Base-by-base conservation (phyloP, 2,329 filamentous ascomycete genomes). In the Podosphaera fusca region DNA sequence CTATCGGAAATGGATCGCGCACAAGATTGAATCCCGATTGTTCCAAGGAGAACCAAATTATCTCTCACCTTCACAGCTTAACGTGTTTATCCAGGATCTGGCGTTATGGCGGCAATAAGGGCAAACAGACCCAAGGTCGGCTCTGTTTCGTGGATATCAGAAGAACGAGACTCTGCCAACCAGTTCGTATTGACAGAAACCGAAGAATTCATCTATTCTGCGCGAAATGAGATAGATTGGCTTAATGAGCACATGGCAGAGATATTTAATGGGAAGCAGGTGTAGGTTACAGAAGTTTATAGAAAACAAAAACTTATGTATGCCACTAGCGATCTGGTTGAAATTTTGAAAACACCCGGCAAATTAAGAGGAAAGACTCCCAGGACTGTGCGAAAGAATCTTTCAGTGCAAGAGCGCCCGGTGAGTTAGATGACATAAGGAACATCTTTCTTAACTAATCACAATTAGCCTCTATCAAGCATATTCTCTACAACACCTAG, bases 221-320 rank as follows among this genome's bases (percentile, higher is more conserved):
- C 87, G 60, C 81, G 86, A 58, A 94, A 96, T 70, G 92, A 98
- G 69, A 74, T 96, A 66, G 89, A 96, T 68, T 98, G 92, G 92
- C 75, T 98, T 64, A 96, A 98, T 67, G 92, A 96, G 72, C 92
- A 98, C 69, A 95, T 98, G 90, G 80, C 81, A 55, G 87, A 94
- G 61, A 87, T 98, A 66, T 94, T 96, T 68, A 84, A 82, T 65
- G 81, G 84, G 64, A 85, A 88, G 66, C 81, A 89, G 70, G 79
- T 88, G 92, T 95, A 79, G 66, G 84, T 77, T 62, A 64, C 65
- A 31, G 14, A 7, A 10, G 21, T 10, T 35, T 7, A 30, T 33
- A 33, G 64, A 96, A n/a, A 35, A 35, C 6, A 14, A n/a, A 31
- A 31, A 35, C 33, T 52, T 8, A 52, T 30, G 21, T 21, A 34